Percentiles rank a stretch among this genome's conserved stretches.
Conservation (phyloP, 106 monocot genomes). For the Hemerocallis citrina region DNA sequence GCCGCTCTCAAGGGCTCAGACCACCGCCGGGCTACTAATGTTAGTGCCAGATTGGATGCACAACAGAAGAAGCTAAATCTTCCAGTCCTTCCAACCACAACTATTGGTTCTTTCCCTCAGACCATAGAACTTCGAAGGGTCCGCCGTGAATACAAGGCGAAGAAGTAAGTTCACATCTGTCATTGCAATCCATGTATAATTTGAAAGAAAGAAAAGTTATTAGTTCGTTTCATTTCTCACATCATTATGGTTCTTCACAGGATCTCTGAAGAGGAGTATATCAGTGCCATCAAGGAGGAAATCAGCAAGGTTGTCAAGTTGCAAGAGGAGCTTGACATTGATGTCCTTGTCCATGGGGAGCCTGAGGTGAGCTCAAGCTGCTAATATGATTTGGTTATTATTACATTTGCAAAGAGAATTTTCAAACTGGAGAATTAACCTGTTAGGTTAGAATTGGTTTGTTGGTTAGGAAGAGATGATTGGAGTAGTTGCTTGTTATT, state of each 20-base stretch:
- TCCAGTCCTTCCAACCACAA: slow-evolving; percentile 13
- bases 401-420: too few species aligned
- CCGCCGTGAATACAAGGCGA: slow-evolving; percentile 14
- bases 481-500: too few species aligned
- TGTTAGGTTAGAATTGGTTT: too few species aligned
- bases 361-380: slow-evolving; percentile 11
- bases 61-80: slow-evolving; percentile 13
- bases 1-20: slow-evolving; percentile 12
- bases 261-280: slow-evolving; percentile 12
- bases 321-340: slow-evolving; percentile 15
- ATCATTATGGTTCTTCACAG: not conserved
- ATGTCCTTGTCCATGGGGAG: slow-evolving; percentile 13
- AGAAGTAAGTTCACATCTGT: slow-evolving; percentile 1
- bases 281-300: slow-evolving; percentile 9
- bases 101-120: slow-evolving; percentile 17
- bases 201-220: not conserved
- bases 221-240: not conserved
- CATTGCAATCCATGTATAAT: not conserved
- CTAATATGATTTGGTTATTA: not conserved
- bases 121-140: slow-evolving; percentile 11
- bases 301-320: slow-evolving; percentile 12
- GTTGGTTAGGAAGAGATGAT: too few species aligned
- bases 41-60: slow-evolving; percentile 9
- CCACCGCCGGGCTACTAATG: slow-evolving; percentile 12
- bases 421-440: too few species aligned